phyloP scores from a whole-genome alignment of 75 land plant species.

The Ceratopteris richardii region DNA sequence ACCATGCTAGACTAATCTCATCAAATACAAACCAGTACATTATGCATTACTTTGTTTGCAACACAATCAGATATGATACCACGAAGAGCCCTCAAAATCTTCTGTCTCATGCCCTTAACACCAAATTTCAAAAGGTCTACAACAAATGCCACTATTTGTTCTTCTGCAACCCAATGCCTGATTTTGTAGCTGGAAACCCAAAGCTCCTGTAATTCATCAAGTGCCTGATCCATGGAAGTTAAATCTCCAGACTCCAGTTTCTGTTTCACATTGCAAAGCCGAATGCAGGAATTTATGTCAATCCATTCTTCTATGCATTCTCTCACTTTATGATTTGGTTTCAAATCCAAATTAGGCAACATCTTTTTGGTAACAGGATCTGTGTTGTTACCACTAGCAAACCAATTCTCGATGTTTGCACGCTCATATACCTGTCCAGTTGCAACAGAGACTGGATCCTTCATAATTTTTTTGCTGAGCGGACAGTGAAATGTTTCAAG shows the following conservation, averaged over 20 bases:
- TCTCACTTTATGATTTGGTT: slow-evolving; percentile 36
- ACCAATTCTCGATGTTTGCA: slow-evolving; percentile 34
- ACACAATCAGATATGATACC: slow-evolving; percentile 25
- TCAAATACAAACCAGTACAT: background rate
- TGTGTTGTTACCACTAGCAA: slow-evolving; percentile 28
- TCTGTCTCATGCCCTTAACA: slow-evolving; percentile 22
- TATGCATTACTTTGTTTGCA: slow-evolving; percentile 36
- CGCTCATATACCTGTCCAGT: slow-evolving; percentile 45
- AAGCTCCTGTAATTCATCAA: slow-evolving; percentile 30
- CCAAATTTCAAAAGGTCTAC: slow-evolving; percentile 27
- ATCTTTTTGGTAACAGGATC: slow-evolving; percentile 40
- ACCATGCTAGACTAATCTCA: background rate
- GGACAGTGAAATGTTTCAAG: slow-evolving; percentile 41
- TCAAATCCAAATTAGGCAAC: slow-evolving; percentile 29
- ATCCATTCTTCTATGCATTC: slow-evolving; percentile 58
- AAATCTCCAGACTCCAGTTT: slow-evolving; percentile 26
- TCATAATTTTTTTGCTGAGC: slow-evolving; percentile 34
- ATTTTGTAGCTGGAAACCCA: slow-evolving; percentile 32
- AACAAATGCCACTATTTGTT: slow-evolving; percentile 22
- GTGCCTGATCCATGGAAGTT: slow-evolving; percentile 18
- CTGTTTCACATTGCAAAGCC: slow-evolving; percentile 33
- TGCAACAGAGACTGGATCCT: slow-evolving; percentile 47
- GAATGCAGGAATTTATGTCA: slow-evolving; percentile 48
- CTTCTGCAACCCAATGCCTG: slow-evolving; percentile 56
- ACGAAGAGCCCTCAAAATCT: slow-evolving; percentile 27